Evolutionary conservation across 2,329 filamentous ascomycete genomes (phyloP).

Genomic region (Chalaropsis ovoidea): DNA sequence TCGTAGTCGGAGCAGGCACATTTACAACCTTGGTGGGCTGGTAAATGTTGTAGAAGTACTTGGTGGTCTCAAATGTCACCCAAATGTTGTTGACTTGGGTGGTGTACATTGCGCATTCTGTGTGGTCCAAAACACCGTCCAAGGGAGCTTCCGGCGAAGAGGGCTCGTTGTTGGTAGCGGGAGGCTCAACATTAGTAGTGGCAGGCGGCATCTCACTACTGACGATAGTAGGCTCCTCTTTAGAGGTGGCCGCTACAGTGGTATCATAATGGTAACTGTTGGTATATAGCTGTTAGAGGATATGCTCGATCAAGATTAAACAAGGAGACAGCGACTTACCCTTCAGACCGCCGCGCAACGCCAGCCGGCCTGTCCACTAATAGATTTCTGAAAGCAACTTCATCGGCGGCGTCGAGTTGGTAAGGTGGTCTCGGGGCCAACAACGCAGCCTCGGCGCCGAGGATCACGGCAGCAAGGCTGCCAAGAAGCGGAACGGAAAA

Average conservation of each 20-base stretch:
- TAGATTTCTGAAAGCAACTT: neutral
- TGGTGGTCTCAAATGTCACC: constrained; percentile 26
- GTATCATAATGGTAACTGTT: neutral
- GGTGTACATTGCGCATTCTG: constrained; percentile 13
- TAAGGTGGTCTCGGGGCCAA: constrained; percentile 4
- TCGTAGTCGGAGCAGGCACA: constrained; percentile 10
- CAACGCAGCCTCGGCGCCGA: neutral
- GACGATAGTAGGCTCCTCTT: neutral
- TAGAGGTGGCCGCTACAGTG: neutral
- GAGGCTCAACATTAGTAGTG: neutral
- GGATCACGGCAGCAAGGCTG: neutral
- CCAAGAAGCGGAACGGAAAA: neutral
- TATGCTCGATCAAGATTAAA: neutral
- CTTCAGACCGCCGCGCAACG: neutral
- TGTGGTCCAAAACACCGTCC: constrained; percentile 20
- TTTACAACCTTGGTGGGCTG: constrained; percentile 24
- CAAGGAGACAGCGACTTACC: neutral
- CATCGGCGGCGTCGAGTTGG: neutral
- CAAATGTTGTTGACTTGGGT: constrained; percentile 26
- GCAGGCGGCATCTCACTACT: neutral
- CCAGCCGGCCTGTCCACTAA: neutral
- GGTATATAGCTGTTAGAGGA: neutral
- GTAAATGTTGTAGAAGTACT: constrained; percentile 26
- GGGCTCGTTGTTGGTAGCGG: neutral
- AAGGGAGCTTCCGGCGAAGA: neutral